Evolutionary conservation across 73 alveolate species (phyloP).

Genomic region (Paramecium primaurelia): DNA sequence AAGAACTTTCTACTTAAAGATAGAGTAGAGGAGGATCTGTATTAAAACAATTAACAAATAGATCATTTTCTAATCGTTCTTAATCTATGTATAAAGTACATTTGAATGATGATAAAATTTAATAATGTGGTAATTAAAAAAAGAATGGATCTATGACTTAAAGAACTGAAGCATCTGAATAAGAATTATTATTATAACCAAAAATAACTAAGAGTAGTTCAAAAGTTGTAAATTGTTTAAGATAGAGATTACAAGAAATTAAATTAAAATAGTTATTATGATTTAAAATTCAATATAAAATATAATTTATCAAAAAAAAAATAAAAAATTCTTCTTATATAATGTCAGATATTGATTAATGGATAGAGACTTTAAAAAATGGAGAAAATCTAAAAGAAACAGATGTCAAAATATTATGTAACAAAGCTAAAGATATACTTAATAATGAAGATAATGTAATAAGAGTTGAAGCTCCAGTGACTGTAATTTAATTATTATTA

Average conservation of each 20-base stretch:
- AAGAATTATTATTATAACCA: not conserved
- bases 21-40: slow-evolving; percentile 7
- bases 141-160: not conserved
- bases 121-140: not conserved
- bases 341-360: slow-evolving; percentile 68
- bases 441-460: slow-evolving; percentile 67
- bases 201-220: not conserved
- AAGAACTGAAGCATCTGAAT: slow-evolving; percentile 2
- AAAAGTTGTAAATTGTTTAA: not conserved
- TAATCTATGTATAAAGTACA: not conserved
- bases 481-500: slow-evolving; percentile 62
- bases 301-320: not conserved
- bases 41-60: not conserved
- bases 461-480: slow-evolving; percentile 80
- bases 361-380: slow-evolving; percentile 72
- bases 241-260: not conserved
- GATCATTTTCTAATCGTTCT: not conserved
- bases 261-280: not conserved
- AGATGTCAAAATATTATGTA: slow-evolving; percentile 81
- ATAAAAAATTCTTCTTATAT: not conserved
- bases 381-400: slow-evolving; percentile 75
- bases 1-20: not conserved
- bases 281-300: not conserved
- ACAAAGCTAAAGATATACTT: slow-evolving; percentile 88
- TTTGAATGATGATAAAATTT: not conserved